Base-by-base conservation (phyloP, 2,329 filamentous ascomycete genomes). In the Colletotrichum melonis region DNA sequence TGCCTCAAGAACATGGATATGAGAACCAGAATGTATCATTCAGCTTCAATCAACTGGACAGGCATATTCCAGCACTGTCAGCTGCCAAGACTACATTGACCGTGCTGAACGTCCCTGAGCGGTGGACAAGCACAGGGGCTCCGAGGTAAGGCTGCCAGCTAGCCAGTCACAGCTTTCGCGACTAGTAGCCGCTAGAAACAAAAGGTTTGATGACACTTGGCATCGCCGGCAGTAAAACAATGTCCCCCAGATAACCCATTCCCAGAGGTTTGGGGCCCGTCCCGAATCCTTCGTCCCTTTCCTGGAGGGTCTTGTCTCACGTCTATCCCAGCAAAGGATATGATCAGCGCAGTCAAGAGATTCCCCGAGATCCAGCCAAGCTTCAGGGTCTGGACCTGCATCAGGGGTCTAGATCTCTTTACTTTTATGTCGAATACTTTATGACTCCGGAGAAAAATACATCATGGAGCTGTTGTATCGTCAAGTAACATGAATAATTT, bases 261-360 rank as follows among this genome's bases (percentile, higher is more conserved):
- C 22, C 62, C 62, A 55, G 5, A 9, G 26, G 12, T 24, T n/a
- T 38, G 28, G 60, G 19, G 54, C 46, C 28, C 38, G 16, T 7
- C 9, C 28, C 16, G 46, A 54, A 54, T 35, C 28, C 19, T 46
- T 22, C 28, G 42, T n/a, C 6, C 19, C 14, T 19, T 35, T 35
- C 14, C 42, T 42, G 6, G 12, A 26, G 11, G 22, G 8, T 19
- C 22, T 35, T 38, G 11, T 38, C 8, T 26, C 52, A 26, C 22
- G 5, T n/a, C 63, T 30, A 30, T 65, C 14, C 32, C 63, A 56
- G 52, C 14, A 56, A 49, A 42, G 46, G 35, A n/a, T 30, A 46
- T 46, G 63, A 66, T 66, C 63, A 55, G 32, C 32, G 35, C 32
- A 57, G 14, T 32, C n/a, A 55, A 55, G 28, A 64, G 26, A 24